A percentile compares a stretch with the other conserved stretches of the same genome.
Evolutionary conservation across 176 grass and related monocot genomes (phyloP).

Genomic region (Rhynchospora breviuscula): DNA sequence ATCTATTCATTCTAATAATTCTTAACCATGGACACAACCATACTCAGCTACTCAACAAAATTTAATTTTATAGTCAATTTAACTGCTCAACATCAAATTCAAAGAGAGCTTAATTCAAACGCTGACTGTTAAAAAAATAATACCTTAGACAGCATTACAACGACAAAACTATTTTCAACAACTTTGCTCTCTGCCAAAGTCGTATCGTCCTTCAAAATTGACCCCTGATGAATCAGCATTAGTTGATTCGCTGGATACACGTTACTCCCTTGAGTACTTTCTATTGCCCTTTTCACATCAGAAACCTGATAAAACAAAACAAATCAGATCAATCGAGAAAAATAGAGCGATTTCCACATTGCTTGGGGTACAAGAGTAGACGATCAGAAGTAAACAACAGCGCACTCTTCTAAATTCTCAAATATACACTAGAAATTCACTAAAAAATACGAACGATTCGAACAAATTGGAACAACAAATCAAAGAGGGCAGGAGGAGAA

Average conservation of each 20-base stretch:
- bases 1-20: neutral
- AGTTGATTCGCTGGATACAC: constrained; percentile 77
- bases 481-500: constrained; percentile 12
- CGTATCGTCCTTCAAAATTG: constrained; percentile 64
- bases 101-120: neutral
- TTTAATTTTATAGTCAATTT: neutral
- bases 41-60: neutral
- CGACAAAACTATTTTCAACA: constrained; percentile 61
- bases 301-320: constrained; percentile 44
- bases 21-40: neutral
- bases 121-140: neutral
- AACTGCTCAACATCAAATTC: neutral
- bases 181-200: constrained; percentile 78
- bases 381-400: neutral
- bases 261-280: constrained; percentile 47
- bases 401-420: neutral
- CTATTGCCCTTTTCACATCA: constrained; percentile 63
- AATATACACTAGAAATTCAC: neutral
- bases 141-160: constrained; percentile 88
- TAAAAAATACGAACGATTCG: neutral
- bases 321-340: neutral
- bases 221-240: constrained; percentile 79
- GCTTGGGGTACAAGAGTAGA: neutral
- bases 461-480: constrained; percentile 16
- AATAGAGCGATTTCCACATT: neutral